Base-by-base conservation (phyloP, 768 basidiomycete species). In the Podaxis rugospora region DNA sequence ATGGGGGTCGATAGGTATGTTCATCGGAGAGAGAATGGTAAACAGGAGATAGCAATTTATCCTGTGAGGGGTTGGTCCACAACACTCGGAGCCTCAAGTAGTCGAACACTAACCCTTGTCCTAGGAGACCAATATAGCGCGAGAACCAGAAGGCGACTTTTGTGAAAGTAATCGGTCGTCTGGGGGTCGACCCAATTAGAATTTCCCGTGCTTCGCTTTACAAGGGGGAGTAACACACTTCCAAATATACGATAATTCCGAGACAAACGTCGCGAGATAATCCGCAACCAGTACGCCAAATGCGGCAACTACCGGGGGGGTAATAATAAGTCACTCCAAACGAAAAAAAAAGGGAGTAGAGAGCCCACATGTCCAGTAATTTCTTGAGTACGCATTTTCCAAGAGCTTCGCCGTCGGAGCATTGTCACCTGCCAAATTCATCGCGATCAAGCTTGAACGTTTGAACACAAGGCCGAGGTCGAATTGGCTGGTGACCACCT, bases 61-160 rank as follows among this genome's bases (percentile, higher is more conserved):
- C 39, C 54, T 55, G 23, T 32, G 32, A 9, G 32, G 2, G 32
- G 7, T 32, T 32, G 32, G 7, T 32, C 2, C 32, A 32, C 1
- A 32, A 32, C 32, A 7, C 7, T 32, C 32, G 32, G 32, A 32
- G 6, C 32, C 32, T 9, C 9, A 9, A 32, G 7, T 1, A 32
- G 5, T 32, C 9, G n/a, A 5, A 13, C 40, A 53, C 54, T 4
- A 44, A 63, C 67, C 61, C 63, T 52, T 66, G 67, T 9, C 62
- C 63, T 28, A 62, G 18, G 16, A 68, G 46, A 11, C 55, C 64
- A 52, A 62, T 7, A 62, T 68, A 68, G 35, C 67, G 57, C 25
- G 57, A 57, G n/a, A 65, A 60, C 13, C 59, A 44, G 47, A 66
- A 68, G 1, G 61, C 27, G 2, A 49, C 10, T 37, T 63, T 62